Percentiles rank a stretch among this genome's conserved stretches.
Evolutionary conservation across 2,329 filamentous ascomycete species (phyloP).

Genomic region (Sarocladium strictum): DNA sequence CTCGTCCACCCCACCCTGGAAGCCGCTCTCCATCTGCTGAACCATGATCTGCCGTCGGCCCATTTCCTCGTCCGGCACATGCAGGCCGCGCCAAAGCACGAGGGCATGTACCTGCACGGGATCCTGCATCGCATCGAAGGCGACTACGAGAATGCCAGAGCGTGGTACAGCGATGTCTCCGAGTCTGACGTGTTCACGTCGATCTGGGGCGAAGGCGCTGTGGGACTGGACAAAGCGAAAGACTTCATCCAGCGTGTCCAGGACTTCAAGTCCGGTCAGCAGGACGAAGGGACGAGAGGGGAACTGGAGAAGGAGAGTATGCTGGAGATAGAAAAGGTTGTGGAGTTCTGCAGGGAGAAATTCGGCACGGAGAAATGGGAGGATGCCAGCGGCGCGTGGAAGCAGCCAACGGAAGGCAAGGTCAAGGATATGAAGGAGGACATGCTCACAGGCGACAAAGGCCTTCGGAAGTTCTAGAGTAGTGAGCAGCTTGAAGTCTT

Average conservation of each 20-base stretch:
- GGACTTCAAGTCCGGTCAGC: not conserved
- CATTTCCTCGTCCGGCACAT: constrained; percentile 6
- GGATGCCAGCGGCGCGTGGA: not conserved
- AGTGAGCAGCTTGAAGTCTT: not conserved
- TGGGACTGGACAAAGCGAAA: not conserved
- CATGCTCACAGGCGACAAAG: not conserved
- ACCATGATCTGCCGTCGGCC: constrained; percentile 3
- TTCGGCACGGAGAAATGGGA: not conserved
- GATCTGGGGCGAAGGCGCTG: not conserved
- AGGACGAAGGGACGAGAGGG: not conserved
- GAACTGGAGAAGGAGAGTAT: not conserved
- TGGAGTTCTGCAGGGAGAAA: not conserved
- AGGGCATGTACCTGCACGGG: constrained; percentile 7
- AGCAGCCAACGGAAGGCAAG: constrained; percentile 4
- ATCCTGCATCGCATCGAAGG: constrained; percentile 3
- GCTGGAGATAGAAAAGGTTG: not conserved
- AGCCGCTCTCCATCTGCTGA: not conserved
- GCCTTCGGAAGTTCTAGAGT: not conserved
- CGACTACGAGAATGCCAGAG: constrained; percentile 3
- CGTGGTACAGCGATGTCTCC: not conserved
- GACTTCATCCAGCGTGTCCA: constrained; percentile 1
- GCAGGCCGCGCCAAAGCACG: constrained; percentile 1
- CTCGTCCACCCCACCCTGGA: constrained; percentile 1
- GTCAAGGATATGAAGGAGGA: constrained; percentile 2
- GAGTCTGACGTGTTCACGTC: not conserved